Conservation (phyloP, 208 protist genomes). For the Trypanosoma cruzi region DNA sequence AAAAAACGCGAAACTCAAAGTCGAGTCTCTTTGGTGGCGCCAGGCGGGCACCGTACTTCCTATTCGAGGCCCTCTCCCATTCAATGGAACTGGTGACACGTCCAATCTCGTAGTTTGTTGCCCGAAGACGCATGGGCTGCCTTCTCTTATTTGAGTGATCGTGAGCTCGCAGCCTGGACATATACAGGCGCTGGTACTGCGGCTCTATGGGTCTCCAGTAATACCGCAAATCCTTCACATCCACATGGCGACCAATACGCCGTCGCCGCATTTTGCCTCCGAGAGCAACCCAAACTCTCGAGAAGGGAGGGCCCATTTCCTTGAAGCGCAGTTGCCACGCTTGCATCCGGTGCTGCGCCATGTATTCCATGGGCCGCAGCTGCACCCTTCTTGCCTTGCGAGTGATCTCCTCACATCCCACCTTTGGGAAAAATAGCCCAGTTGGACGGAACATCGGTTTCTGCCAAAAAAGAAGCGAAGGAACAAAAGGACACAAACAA, state of each 20-base stretch:
- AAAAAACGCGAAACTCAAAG: slow-evolving; percentile 91
- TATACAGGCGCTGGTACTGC: slow-evolving; percentile 92
- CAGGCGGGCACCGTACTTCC: slow-evolving; percentile 73
- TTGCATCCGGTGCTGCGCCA: slow-evolving; percentile 80
- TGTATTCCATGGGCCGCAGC: slow-evolving; percentile 66
- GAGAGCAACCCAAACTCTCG: slow-evolving; percentile 86
- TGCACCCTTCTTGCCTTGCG: slow-evolving; percentile 76
- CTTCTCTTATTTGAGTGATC: slow-evolving; percentile 63
- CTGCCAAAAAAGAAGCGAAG: background rate
- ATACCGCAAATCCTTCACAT: slow-evolving; percentile 90
- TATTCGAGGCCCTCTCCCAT: slow-evolving; percentile 75
- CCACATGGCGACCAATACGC: slow-evolving; percentile 84
- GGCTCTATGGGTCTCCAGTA: slow-evolving; percentile 92
- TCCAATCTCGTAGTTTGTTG: slow-evolving; percentile 79
- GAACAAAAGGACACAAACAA: slow-evolving; percentile 13
- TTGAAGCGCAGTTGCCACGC: slow-evolving; percentile 91
- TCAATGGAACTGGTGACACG: slow-evolving; percentile 47
- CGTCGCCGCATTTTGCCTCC: slow-evolving; percentile 92
- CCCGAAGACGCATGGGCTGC: slow-evolving; percentile 69
- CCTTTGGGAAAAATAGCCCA: slow-evolving; percentile 60
- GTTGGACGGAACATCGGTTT: slow-evolving; percentile 57
- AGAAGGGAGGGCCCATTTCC: slow-evolving; percentile 87
- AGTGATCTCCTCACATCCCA: slow-evolving; percentile 83
- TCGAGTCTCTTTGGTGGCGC: slow-evolving; percentile 77
- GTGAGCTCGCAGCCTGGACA: slow-evolving; percentile 72